Evolutionary conservation across 768 basidiomycete genomes (phyloP), one percentile per base, ranked within the genome.

Genomic region (Collybiopsis confluens): DNA sequence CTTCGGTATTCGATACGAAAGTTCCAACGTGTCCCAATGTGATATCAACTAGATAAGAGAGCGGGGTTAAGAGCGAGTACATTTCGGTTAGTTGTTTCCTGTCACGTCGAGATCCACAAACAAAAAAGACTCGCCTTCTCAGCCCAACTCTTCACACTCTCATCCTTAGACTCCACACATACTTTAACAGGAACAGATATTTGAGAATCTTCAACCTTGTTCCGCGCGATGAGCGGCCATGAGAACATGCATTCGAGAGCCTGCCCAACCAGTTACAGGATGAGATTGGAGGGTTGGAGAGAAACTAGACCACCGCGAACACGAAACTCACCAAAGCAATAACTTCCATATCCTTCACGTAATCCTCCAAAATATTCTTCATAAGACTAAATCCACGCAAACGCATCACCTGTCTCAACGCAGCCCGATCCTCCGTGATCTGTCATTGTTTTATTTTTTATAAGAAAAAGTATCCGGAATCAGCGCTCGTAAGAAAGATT

Each of bases 301-400:
- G 23, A 53, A 23, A 4, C 56, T 37, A 23, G 47, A 30, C 5
- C 24, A 26, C 24, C 36, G 37, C 27, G 36, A 36, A 18, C n/a
- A n/a, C n/a, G n/a, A 33, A 2, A 72, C 88, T 41, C 56, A 94
- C 94, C 60, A 86, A 68, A 11, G 76, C 67, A n/a, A 85, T 69
- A 37, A 96, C 72, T 37, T 94, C 90, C 28, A 72, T 45, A 62
- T 98, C 92, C 16, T 78, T 73, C 10, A 63, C 63, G 59, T 92
- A 73, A 62, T 98, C 93, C 35, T 88, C 82, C 27, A 98, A 71
- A 36, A 98, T 77, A 62, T 89, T 91, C 42, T 83, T 86, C 92
- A 98, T 95, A 15, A 94, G 73, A 68, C 87, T 90, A 66, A 95
- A 90, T 2, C 95, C 95, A 64, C 97, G 92, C 63, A 98, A 73